A percentile compares a stretch with the other conserved stretches of the same genome.
Conservation (phyloP, 2,329 filamentous ascomycete species). For the Talaromyces marneffei region DNA sequence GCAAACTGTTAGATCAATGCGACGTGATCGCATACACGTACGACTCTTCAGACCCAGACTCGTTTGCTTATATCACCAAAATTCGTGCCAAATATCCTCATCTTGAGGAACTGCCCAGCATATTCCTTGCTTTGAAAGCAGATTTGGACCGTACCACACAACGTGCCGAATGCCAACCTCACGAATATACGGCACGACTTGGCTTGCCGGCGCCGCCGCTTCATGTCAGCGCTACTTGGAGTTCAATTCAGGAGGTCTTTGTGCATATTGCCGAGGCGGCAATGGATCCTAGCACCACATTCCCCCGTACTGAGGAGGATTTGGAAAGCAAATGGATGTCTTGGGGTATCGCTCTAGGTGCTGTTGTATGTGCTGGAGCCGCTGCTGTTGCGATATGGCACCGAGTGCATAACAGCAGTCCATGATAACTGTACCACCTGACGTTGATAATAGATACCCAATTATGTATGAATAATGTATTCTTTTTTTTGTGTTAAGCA, state of each 20-base stretch:
- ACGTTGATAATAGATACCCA: neutral
- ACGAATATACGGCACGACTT: slow-evolving; percentile 77
- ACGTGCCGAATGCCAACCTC: slow-evolving; percentile 80
- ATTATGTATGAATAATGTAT: neutral
- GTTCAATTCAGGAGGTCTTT: slow-evolving; percentile 88
- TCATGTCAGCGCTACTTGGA: slow-evolving; percentile 93
- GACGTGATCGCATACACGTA: slow-evolving; percentile 94
- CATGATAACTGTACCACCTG: neutral
- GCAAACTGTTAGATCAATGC: slow-evolving; percentile 77
- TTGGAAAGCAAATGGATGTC: slow-evolving; percentile 69
- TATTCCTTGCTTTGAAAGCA: slow-evolving; percentile 91
- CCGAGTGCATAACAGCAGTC: slow-evolving; percentile 36
- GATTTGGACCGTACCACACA: slow-evolving; percentile 97
- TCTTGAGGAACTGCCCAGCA: slow-evolving; percentile 79
- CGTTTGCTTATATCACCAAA: slow-evolving; percentile 83
- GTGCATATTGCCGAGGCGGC: slow-evolving; percentile 86
- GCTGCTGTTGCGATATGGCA: slow-evolving; percentile 58
- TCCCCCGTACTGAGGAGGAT: slow-evolving; percentile 84
- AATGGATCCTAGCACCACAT: slow-evolving; percentile 80
- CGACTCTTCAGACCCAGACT: slow-evolving; percentile 94
- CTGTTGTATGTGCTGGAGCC: slow-evolving; percentile 55
- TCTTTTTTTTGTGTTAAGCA: neutral
- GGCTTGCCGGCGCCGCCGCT: slow-evolving; percentile 81
- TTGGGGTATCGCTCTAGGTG: slow-evolving; percentile 78
- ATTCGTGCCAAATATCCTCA: slow-evolving; percentile 73